Conservation (phyloP, 345 rosid genomes). For the Noccaea bulbosa region DNA sequence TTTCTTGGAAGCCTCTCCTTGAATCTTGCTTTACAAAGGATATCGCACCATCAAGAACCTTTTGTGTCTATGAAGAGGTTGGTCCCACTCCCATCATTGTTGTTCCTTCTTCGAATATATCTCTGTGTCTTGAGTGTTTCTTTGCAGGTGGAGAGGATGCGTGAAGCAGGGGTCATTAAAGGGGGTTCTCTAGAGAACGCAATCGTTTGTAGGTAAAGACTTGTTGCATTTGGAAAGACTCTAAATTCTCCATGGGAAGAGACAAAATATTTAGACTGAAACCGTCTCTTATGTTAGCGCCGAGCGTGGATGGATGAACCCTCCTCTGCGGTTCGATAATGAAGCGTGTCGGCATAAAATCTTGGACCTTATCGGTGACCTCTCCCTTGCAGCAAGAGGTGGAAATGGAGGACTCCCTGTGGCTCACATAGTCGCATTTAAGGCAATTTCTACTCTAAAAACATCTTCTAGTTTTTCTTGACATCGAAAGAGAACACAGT, state of each 20-base stretch:
- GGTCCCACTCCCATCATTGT: conserved; percentile 7
- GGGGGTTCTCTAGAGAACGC: conserved; percentile 90
- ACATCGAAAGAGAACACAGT: background rate
- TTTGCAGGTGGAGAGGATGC: conserved; percentile 78
- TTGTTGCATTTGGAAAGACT: conserved; percentile 14
- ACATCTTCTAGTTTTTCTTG: background rate
- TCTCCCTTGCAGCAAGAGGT: conserved; percentile 64
- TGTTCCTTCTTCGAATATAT: conserved; percentile 5
- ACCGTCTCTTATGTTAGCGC: conserved; percentile 47
- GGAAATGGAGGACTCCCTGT: conserved; percentile 89
- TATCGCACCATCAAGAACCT: conserved; percentile 79
- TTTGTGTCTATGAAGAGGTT: conserved; percentile 88
- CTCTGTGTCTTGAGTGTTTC: conserved; percentile 7
- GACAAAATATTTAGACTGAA: background rate
- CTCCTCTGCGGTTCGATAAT: conserved; percentile 64
- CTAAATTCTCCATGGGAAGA: background rate
- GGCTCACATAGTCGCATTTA: conserved; percentile 76
- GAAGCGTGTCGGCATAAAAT: conserved; percentile 93
- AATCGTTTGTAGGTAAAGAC: conserved; percentile 76
- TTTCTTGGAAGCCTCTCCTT: conserved; percentile 57
- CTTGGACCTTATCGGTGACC: conserved; percentile 86
- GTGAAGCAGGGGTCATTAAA: conserved; percentile 70
- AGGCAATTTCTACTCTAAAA: conserved; percentile 45
- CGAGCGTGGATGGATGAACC: conserved; percentile 88
- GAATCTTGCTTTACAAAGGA: conserved; percentile 52